Evolutionary conservation across 495 filamentous ascomycete genomes (phyloP), one percentile per base, ranked within the genome.

Genomic region (Penicillium cosmopolitanum): DNA sequence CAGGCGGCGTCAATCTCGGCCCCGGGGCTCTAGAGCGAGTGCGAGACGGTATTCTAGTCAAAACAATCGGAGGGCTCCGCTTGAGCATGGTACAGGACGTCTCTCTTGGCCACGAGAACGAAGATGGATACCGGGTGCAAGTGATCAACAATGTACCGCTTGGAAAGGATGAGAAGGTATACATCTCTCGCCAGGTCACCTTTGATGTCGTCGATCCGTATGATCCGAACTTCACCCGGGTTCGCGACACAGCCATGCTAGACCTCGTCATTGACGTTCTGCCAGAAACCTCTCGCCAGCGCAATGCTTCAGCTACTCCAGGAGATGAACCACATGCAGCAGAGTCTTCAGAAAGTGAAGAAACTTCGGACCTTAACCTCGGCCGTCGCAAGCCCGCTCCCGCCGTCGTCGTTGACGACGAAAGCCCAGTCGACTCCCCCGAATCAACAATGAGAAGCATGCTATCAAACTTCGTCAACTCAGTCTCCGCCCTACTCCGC

Each of bases 141-240:
- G 88, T 88, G 43, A 83, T 98, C 71, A 89, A 89, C 46, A 89
- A 89, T 65, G 82, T 96, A 28, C 81, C 88, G 0, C 77, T 98
- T 2, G 95, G 95, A 9, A 88, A 90, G 57, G 93, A 97, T 64
- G 95, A 98, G 76, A 92, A 88, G 66, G 85, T 97, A 55, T 90
- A 92, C 66, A 78, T 98, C 56, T 78, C 85, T n/a, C 82, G 89
- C 23, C 86, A 92, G 35, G 82, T 91, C 36, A 82, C 96, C 51
- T 85, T 87, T 58, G 86, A 88, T 51, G 83, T 92, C 57, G 67
- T 88, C 51, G 82, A 85, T 67, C 84, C 85, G 3, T 82, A 83
- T 40, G 95, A 97, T 74, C 89, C 92, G 12, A 84, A 91, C 42
- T 97, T 97, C 67, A 90, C 88, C 19, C 84, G 90, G 33, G 75